These are phyloP conservation scores for Alternaria ethzedia DNA, from an alignment of 2,329 filamentous ascomycete genomes.

Conservation along the genomic window DNA sequence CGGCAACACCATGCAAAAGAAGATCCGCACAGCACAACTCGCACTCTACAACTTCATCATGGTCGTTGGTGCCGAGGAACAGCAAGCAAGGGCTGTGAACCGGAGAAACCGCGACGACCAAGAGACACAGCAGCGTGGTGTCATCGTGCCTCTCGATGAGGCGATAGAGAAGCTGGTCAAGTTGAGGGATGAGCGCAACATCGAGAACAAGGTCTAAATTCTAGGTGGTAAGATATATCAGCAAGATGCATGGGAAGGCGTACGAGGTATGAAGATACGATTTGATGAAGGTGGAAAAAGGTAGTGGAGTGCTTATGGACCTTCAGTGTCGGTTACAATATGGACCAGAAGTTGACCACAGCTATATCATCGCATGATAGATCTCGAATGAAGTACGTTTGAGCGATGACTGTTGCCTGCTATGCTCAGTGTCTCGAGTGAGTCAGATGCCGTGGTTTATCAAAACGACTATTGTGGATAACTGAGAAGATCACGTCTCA, in stretches of 20 bases:
- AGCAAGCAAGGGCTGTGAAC: constrained; percentile 65
- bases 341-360: not conserved
- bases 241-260: constrained; percentile 8
- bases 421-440: rapidly evolving
- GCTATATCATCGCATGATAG: not conserved
- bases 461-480: not conserved
- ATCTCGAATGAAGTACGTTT: not conserved
- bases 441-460: not conserved
- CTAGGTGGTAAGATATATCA: not conserved
- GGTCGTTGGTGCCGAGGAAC: constrained; percentile 69
- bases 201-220: constrained; percentile 39
- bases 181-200: constrained; percentile 53
- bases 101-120: constrained; percentile 70
- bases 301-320: not conserved
- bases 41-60: constrained; percentile 86
- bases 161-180: constrained; percentile 60
- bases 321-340: not conserved
- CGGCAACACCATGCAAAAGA: constrained; percentile 86
- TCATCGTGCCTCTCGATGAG: constrained; percentile 66
- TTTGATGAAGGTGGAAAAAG: constrained; percentile 4
- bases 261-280: constrained; percentile 10
- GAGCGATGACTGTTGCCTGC: not conserved
- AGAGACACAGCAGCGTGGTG: constrained; percentile 66
- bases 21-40: constrained; percentile 82
- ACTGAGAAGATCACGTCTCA: not conserved